A percentile compares a stretch with the other conserved stretches of the same genome.
phyloP scores from a whole-genome alignment of 2,329 filamentous ascomycete genomes.

The Xylaria multiplex region DNA sequence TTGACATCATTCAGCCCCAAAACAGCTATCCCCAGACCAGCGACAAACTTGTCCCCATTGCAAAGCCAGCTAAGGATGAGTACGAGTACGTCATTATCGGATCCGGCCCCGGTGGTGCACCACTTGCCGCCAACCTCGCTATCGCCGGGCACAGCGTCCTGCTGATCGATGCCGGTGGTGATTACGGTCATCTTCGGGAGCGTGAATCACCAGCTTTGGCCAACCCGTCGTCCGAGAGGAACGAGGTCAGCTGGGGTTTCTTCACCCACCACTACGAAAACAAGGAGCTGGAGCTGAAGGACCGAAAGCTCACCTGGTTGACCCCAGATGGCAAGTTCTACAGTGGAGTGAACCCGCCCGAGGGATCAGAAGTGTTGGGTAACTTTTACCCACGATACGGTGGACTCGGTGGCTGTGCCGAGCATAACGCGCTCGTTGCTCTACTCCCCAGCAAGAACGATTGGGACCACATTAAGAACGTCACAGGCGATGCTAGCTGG shows the following conservation, averaged over 20 bases:
- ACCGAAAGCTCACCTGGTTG: slow-evolving; percentile 68
- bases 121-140: slow-evolving; percentile 69
- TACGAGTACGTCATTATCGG: slow-evolving; percentile 74
- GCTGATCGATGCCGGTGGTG: slow-evolving; percentile 69
- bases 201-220: slow-evolving; percentile 66
- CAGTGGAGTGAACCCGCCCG: slow-evolving; percentile 63
- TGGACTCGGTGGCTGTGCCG: slow-evolving; percentile 53
- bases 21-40: slow-evolving; percentile 42
- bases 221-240: slow-evolving; percentile 64
- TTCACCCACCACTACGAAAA: slow-evolving; percentile 71
- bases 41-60: slow-evolving; percentile 28
- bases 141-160: slow-evolving; percentile 66
- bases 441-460: slow-evolving; percentile 58
- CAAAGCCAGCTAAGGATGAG: slow-evolving; percentile 37
- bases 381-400: slow-evolving; percentile 68
- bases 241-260: slow-evolving; percentile 68
- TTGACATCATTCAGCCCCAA: slow-evolving; percentile 39
- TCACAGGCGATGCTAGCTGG: slow-evolving; percentile 47
- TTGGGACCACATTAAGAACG: slow-evolving; percentile 54
- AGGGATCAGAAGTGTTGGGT: slow-evolving; percentile 61
- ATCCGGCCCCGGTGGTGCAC: slow-evolving; percentile 69
- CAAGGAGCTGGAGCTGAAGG: slow-evolving; percentile 60
- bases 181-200: slow-evolving; percentile 61
- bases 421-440: slow-evolving; percentile 45
- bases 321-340: slow-evolving; percentile 62